phyloP scores from a whole-genome alignment of 2,329 filamentous ascomycete genomes.

The Claviceps sp. region DNA sequence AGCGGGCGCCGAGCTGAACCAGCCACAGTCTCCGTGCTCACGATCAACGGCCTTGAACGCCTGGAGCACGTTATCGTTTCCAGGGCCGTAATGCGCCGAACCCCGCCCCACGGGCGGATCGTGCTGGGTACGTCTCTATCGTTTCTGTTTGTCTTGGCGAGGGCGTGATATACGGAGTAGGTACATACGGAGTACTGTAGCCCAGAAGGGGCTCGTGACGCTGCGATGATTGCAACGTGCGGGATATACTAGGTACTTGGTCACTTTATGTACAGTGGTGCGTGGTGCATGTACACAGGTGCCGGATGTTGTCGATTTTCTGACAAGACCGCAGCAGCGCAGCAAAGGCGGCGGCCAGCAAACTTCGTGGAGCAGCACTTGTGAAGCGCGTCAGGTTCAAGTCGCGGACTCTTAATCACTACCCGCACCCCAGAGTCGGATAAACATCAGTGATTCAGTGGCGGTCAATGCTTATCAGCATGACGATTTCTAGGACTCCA shows the following conservation, averaged over 20 bases:
- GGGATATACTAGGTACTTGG: background rate
- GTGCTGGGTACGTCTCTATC: background rate
- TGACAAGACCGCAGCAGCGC: no score
- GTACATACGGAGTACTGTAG: background rate
- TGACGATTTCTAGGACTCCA: background rate
- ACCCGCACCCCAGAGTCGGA: background rate
- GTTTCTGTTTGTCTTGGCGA: background rate
- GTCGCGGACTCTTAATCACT: background rate
- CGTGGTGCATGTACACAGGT: background rate
- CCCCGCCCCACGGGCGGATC: constrained; percentile 3
- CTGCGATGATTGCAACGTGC: constrained; percentile 1
- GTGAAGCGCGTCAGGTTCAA: no score
- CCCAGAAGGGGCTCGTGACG: background rate
- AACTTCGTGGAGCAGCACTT: no score
- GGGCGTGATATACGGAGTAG: background rate
- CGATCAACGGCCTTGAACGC: constrained; percentile 3
- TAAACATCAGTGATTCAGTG: no score
- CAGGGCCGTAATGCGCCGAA: constrained; percentile 14
- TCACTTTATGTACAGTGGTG: background rate
- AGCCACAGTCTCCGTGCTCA: background rate
- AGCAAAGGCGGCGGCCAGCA: no score
- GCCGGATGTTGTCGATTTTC: no score
- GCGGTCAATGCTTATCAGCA: background rate
- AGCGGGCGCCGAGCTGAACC: constrained; percentile 3
- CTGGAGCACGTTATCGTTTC: constrained; percentile 12